Conservation (phyloP, 2,329 filamentous ascomycete species). For the Penicillium sp. region DNA sequence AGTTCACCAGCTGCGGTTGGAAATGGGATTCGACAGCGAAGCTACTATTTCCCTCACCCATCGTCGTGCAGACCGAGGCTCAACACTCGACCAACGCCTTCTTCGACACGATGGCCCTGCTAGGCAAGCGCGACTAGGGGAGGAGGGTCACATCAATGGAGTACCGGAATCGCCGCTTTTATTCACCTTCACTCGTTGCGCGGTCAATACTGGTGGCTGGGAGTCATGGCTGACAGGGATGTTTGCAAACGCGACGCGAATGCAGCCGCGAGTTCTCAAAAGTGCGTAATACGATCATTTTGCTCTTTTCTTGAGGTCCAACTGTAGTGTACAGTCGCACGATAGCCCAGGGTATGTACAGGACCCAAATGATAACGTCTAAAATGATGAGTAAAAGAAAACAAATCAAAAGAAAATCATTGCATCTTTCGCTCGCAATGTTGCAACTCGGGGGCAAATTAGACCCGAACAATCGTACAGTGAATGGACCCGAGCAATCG, state of each 20-base stretch:
- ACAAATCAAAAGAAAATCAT: slow-evolving; percentile 32
- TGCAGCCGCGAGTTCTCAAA: too few relatives aligned
- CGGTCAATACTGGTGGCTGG: too few relatives aligned
- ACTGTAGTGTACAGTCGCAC: slow-evolving; percentile 37
- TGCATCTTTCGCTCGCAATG: slow-evolving; percentile 38
- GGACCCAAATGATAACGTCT: slow-evolving; percentile 37
- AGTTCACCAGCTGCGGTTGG: slow-evolving; percentile 34
- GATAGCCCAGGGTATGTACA: slow-evolving; percentile 39
- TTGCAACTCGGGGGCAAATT: slow-evolving; percentile 35
- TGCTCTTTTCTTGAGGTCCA: slow-evolving; percentile 32
- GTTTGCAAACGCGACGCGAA: too few relatives aligned
- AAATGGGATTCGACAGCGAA: slow-evolving; percentile 31
- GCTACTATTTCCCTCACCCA: slow-evolving; percentile 31
- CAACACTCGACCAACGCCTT: slow-evolving; percentile 22
- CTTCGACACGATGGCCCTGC: slow-evolving; percentile 29
- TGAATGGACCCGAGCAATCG: slow-evolving; percentile 31
- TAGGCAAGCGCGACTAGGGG: slow-evolving; percentile 26
- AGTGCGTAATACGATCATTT: slow-evolving; percentile 32
- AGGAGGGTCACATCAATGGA: not conserved
- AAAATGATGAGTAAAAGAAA: slow-evolving; percentile 27
- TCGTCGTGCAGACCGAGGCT: slow-evolving; percentile 12
- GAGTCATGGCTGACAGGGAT: too few relatives aligned
- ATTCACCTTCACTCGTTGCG: too few relatives aligned
- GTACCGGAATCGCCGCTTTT: too few relatives aligned
- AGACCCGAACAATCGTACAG: slow-evolving; percentile 40